phyloP scores from a whole-genome alignment of 2,329 filamentous ascomycete species.

The Fusarium sp. region DNA sequence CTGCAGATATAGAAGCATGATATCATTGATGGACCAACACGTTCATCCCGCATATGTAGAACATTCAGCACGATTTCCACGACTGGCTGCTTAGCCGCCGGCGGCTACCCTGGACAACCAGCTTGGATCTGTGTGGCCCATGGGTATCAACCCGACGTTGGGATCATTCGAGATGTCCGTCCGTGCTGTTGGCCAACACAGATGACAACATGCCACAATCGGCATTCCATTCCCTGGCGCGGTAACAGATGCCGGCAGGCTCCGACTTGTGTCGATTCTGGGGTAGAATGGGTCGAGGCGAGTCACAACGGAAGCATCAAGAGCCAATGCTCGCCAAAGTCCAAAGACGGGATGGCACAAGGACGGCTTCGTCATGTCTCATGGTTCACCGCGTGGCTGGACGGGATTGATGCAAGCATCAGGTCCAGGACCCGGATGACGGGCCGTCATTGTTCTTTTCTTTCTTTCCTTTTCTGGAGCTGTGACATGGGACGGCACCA shows the following conservation, averaged over 20 bases:
- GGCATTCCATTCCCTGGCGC: constrained; percentile 7
- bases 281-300: constrained; percentile 20
- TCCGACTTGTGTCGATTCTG: constrained; percentile 13
- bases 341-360: constrained; percentile 11
- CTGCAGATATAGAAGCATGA: not conserved
- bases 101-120: not conserved
- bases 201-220: constrained; percentile 20
- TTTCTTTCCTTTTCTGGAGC: constrained; percentile 26
- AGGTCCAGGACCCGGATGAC: constrained; percentile 23
- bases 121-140: not conserved
- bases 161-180: constrained; percentile 3
- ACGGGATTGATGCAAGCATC: constrained; percentile 26
- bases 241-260: not conserved
- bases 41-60: not conserved
- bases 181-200: constrained; percentile 16
- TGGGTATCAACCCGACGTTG: not conserved
- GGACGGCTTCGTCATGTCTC: constrained; percentile 6
- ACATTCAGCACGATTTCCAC: not conserved
- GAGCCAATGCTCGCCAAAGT: constrained; percentile 2
- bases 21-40: not conserved
- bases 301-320: not conserved
- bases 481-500: constrained; percentile 25
- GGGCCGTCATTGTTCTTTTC: not conserved
- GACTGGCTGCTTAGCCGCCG: not conserved
- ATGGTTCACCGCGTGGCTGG: not conserved